Percentiles rank a stretch among this genome's conserved stretches.
Conservation (phyloP, 768 basidiomycete genomes). For the Termitomyces sp. region DNA sequence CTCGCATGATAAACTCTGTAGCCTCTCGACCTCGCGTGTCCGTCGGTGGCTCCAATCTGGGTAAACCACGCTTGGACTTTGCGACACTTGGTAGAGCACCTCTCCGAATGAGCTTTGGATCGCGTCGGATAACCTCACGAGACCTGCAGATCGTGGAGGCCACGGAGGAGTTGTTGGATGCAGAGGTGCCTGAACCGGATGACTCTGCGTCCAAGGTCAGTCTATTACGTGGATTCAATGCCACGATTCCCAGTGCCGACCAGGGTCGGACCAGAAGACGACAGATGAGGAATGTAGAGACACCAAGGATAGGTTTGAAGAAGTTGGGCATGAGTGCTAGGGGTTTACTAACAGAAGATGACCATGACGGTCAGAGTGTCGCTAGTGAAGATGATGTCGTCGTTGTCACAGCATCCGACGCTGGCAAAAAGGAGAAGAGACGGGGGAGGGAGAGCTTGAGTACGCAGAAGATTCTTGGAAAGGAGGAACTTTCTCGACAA, state of each 20-base stretch:
- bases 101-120: constrained; percentile 61
- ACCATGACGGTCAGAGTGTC: constrained; percentile 56
- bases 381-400: constrained; percentile 80
- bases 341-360: constrained; percentile 64
- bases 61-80: constrained; percentile 59
- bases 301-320: constrained; percentile 75
- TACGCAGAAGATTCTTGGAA: constrained; percentile 68
- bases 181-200: constrained; percentile 71
- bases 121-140: constrained; percentile 72
- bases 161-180: constrained; percentile 69
- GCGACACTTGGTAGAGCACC: constrained; percentile 80
- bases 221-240: constrained; percentile 88
- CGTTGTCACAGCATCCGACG: constrained; percentile 46
- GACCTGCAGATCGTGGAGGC: constrained; percentile 85
- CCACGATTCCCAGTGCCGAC: constrained; percentile 90
- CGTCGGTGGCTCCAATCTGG: constrained; percentile 29
- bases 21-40: constrained; percentile 47
- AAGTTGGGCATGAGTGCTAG: constrained; percentile 76
- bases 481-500: constrained; percentile 83
- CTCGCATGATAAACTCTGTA: constrained; percentile 71
- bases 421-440: constrained; percentile 44
- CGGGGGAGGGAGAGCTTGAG: constrained; percentile 67
- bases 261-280: constrained; percentile 72
- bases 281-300: constrained; percentile 78
- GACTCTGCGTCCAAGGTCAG: constrained; percentile 74